These are phyloP conservation scores for Vitis cinerea DNA, from an alignment of 164 flowering plant species.

Conservation along the genomic window DNA sequence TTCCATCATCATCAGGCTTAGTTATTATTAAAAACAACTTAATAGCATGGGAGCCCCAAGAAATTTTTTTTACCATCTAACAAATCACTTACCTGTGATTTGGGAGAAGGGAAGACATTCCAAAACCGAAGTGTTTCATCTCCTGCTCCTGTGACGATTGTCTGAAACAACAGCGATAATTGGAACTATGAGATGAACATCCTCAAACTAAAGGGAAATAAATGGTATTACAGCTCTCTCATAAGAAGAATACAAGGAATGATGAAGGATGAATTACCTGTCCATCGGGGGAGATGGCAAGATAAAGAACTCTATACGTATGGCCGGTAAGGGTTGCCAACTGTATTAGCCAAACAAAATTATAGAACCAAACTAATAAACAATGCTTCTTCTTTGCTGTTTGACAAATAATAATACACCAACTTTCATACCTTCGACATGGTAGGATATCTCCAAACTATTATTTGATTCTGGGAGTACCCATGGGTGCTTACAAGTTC, in stretches of 20 bases:
- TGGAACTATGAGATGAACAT: neutral
- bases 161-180: conserved; percentile 38
- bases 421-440: conserved; percentile 77
- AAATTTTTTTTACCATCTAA: neutral
- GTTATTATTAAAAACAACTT: neutral
- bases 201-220: neutral
- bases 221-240: neutral
- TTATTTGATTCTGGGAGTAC: conserved; percentile 93
- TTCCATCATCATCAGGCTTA: neutral
- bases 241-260: neutral
- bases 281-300: conserved; percentile 97
- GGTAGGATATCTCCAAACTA: conserved; percentile 91
- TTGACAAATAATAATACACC: neutral
- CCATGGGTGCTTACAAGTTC: conserved; percentile 99
- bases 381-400: no score
- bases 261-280: conserved; percentile 50
- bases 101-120: conserved; percentile 98
- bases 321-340: conserved; percentile 96
- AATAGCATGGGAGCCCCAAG: neutral
- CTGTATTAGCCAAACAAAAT: conserved; percentile 37
- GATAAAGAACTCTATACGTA: conserved; percentile 86
- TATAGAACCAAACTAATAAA: neutral
- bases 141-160: conserved; percentile 97
- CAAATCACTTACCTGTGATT: conserved; percentile 62
- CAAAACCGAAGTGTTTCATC: conserved; percentile 97